These are phyloP conservation scores for Glomus cerebriforme DNA, from an alignment of 192 early-diverging fungal species.

Conservation along the genomic window DNA sequence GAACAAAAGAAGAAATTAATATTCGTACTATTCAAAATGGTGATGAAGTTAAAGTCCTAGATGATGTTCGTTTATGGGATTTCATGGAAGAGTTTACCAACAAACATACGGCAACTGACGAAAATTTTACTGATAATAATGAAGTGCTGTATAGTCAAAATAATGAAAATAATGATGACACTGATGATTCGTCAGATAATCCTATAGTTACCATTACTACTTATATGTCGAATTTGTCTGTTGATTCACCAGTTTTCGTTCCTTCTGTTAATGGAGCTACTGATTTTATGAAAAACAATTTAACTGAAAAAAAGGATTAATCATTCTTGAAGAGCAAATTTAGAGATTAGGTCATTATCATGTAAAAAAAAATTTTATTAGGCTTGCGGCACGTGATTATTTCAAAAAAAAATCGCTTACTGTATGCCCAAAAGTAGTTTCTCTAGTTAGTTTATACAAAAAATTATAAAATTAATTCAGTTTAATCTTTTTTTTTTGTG, in stretches of 20 bases:
- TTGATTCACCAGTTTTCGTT: conserved; percentile 3
- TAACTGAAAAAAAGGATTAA: background rate
- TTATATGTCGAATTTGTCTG: background rate
- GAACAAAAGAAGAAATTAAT: conserved; percentile 26
- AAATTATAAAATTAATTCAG: too few relatives aligned
- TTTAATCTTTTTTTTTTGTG: too few relatives aligned
- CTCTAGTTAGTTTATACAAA: background rate
- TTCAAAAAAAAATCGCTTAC: background rate
- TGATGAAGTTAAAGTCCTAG: conserved; percentile 28
- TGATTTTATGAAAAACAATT: background rate
- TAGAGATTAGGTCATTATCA: background rate
- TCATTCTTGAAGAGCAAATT: background rate
- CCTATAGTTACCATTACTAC: background rate
- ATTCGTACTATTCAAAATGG: conserved; percentile 30
- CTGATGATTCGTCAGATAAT: background rate
- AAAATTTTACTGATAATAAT: background rate
- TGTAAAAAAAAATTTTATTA: background rate
- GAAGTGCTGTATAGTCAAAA: background rate
- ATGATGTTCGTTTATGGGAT: conserved; percentile 33
- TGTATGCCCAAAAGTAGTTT: background rate
- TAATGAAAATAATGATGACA: background rate
- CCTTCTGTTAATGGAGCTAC: background rate
- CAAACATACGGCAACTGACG: background rate
- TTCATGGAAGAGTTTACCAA: conserved; percentile 29
- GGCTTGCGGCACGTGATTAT: background rate